phyloP scores from a whole-genome alignment of 768 basidiomycete species.

The Panaeolus papilionaceus region DNA sequence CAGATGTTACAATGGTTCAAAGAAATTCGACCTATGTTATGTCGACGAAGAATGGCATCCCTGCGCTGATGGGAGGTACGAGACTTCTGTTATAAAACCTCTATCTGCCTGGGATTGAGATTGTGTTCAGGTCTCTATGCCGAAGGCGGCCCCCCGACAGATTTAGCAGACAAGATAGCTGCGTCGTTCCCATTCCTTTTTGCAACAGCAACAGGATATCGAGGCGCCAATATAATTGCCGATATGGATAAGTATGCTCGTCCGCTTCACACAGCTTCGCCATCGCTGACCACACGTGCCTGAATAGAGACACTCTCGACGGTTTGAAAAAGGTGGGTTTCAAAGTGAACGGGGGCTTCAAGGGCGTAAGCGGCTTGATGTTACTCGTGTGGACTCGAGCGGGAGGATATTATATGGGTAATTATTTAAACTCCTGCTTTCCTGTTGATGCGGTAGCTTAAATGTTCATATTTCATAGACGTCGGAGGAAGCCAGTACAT shows the following conservation, averaged over 20 bases:
- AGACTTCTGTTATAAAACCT: not conserved
- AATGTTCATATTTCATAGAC: slow-evolving; percentile 39
- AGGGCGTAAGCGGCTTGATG: slow-evolving; percentile 53
- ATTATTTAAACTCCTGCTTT: slow-evolving; percentile 14
- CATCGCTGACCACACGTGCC: not conserved
- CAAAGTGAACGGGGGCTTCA: slow-evolving; percentile 54
- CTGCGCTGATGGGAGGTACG: slow-evolving; percentile 33
- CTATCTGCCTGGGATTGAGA: too few species aligned
- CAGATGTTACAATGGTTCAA: slow-evolving; percentile 67
- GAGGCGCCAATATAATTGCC: slow-evolving; percentile 47
- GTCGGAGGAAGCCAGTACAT: slow-evolving; percentile 66
- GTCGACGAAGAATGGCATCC: slow-evolving; percentile 48
- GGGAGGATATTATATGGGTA: slow-evolving; percentile 76
- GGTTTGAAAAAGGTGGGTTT: slow-evolving; percentile 65
- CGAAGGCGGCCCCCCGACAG: slow-evolving; percentile 53
- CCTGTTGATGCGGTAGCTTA: not conserved
- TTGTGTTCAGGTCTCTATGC: slow-evolving; percentile 41
- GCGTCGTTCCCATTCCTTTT: slow-evolving; percentile 52
- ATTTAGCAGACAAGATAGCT: slow-evolving; percentile 55
- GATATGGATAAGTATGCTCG: slow-evolving; percentile 58
- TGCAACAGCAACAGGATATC: slow-evolving; percentile 36
- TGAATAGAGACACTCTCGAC: slow-evolving; percentile 47
- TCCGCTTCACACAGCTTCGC: not conserved
- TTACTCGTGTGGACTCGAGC: slow-evolving; percentile 52
- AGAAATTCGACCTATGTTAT: slow-evolving; percentile 65